Evolutionary conservation across 306 rosid genomes (phyloP).

Genomic region (Prinsepia uniflora): DNA sequence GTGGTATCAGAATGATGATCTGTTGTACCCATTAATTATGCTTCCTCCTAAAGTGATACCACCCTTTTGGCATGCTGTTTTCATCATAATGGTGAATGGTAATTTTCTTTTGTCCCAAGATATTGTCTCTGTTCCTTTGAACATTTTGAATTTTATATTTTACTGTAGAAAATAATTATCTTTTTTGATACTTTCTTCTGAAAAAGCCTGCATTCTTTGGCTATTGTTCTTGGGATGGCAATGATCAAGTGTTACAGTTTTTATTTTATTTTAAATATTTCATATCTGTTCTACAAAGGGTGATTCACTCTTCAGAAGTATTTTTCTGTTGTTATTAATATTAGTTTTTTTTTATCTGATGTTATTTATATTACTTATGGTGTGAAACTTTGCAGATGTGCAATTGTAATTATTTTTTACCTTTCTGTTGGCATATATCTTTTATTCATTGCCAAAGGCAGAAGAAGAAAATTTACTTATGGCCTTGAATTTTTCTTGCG

Average conservation of each 20-base stretch:
- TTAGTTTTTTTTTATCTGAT: too few relatives aligned
- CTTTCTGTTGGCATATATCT: neutral
- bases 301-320: neutral
- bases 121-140: slow-evolving; percentile 7
- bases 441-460: neutral
- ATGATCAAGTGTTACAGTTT: neutral
- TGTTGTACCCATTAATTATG: slow-evolving; percentile 76
- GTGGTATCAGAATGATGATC: slow-evolving; percentile 95
- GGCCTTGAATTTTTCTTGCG: neutral
- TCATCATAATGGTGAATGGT: slow-evolving; percentile 93
- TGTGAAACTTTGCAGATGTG: neutral
- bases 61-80: slow-evolving; percentile 95
- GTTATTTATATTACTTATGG: neutral
- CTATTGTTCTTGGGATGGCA: neutral
- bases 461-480: neutral
- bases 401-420: neutral
- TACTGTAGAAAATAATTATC: neutral
- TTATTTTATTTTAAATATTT: neutral
- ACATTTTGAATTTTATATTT: too few relatives aligned
- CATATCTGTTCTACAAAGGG: neutral
- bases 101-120: slow-evolving; percentile 19
- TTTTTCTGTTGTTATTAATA: neutral
- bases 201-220: neutral
- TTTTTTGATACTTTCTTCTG: neutral
- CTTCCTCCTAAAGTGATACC: slow-evolving; percentile 91